A percentile compares a stretch with the other conserved stretches of the same genome.
phyloP scores from a whole-genome alignment of 164 flowering plant genomes.

The Chimonanthus salicifolius region DNA sequence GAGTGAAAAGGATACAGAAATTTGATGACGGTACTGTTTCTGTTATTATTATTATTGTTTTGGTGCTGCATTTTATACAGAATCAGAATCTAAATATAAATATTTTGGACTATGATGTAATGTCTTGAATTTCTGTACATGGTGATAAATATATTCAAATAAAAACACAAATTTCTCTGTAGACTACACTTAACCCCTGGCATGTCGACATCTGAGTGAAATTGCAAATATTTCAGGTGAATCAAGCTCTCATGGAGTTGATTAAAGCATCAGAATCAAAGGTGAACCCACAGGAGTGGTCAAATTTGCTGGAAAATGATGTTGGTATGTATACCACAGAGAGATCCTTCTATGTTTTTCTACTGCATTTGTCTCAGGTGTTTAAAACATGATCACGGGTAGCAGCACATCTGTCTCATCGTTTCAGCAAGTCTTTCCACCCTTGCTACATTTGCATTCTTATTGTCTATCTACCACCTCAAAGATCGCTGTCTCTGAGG shows the following conservation, averaged over 20 bases:
- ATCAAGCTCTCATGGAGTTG: conserved; percentile 72
- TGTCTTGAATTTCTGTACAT: too few relatives aligned
- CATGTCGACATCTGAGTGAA: neutral
- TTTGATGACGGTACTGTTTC: neutral
- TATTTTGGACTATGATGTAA: too few relatives aligned
- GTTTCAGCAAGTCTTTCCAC: neutral
- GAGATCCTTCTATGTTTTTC: neutral
- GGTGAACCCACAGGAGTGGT: conserved; percentile 61
- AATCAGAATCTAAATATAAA: too few relatives aligned
- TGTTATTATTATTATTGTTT: too few relatives aligned
- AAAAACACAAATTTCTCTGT: neutral
- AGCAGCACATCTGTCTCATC: too few relatives aligned
- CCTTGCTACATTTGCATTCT: neutral
- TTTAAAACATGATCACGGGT: neutral
- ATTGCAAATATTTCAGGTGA: conserved; percentile 51
- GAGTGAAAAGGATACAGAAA: neutral
- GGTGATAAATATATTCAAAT: neutral
- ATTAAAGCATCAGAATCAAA: conserved; percentile 63
- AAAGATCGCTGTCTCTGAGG: neutral
- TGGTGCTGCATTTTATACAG: too few relatives aligned
- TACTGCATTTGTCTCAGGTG: neutral
- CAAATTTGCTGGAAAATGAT: conserved; percentile 45
- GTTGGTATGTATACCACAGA: conserved; percentile 30
- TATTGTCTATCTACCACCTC: neutral
- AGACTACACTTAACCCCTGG: neutral